Conservation (phyloP, 2,329 filamentous ascomycete species). For the Alternaria viburni region DNA sequence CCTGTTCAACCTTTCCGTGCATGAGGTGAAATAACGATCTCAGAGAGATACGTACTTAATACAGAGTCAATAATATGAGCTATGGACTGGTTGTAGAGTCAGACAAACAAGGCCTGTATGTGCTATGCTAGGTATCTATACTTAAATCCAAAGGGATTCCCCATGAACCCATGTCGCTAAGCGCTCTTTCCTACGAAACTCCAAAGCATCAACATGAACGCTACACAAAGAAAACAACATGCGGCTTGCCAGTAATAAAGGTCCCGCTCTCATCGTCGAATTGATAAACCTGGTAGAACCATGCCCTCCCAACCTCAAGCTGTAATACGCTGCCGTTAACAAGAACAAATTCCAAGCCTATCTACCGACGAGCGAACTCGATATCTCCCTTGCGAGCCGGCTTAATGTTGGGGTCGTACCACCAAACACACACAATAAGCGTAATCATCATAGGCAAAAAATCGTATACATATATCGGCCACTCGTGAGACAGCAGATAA, state of each 20-base stretch:
- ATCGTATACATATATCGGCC: conserved; percentile 37
- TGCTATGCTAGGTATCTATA: background rate
- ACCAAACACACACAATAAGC: conserved; percentile 29
- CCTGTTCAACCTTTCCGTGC: background rate
- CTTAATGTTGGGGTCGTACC: conserved; percentile 38
- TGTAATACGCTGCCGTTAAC: background rate
- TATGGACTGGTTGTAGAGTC: background rate
- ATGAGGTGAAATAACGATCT: background rate
- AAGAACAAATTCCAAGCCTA: too few relatives aligned
- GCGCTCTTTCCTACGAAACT: background rate
- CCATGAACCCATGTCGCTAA: background rate
- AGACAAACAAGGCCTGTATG: background rate
- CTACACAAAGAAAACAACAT: background rate
- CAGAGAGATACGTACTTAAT: background rate
- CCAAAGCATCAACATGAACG: background rate
- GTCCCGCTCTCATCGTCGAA: background rate
- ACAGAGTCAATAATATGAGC: background rate
- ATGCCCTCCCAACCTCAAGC: background rate
- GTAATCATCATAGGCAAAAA: conserved; percentile 35
- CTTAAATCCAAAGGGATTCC: background rate
- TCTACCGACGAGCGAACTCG: conserved; percentile 17
- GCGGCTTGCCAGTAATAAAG: too few relatives aligned
- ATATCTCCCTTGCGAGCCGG: conserved; percentile 23
- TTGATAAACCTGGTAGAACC: background rate
- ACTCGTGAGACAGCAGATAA: conserved; percentile 34